A percentile compares a stretch with the other conserved stretches of the same genome.
These are phyloP conservation scores for Pleochaeta shiraiana DNA, from an alignment of 2,329 filamentous ascomycete genomes.

Conservation along the genomic window DNA sequence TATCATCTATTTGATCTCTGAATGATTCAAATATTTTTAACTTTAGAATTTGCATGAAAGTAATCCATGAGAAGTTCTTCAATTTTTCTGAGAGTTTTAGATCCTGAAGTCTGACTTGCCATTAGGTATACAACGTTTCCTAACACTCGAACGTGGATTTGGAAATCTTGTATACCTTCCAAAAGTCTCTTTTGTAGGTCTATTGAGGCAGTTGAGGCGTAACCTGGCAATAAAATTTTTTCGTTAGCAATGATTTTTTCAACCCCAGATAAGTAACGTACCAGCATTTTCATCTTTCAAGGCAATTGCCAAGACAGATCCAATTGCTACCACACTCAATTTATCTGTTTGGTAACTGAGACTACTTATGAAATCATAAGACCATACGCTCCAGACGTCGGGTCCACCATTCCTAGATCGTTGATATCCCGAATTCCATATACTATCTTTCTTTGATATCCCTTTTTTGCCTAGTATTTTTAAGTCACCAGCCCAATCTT, in stretches of 20 bases:
- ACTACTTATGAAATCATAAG: neutral
- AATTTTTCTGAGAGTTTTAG: conserved; percentile 13
- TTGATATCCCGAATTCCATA: neutral
- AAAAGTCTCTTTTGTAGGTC: conserved; percentile 22
- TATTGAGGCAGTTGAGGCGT: conserved; percentile 19
- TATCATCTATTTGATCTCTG: no score
- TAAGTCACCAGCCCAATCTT: neutral
- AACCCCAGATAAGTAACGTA: no score
- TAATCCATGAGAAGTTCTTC: conserved; percentile 8
- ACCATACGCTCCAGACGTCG: conserved; percentile 1
- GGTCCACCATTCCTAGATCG: neutral
- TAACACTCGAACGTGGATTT: conserved; percentile 30
- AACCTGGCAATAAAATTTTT: no score
- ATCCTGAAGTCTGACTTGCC: conserved; percentile 25
- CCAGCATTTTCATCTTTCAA: conserved; percentile 23
- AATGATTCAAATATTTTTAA: no score
- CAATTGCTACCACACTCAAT: conserved; percentile 47
- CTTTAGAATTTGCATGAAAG: neutral
- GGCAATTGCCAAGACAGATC: conserved; percentile 49
- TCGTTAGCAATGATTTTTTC: no score
- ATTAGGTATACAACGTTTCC: conserved; percentile 38
- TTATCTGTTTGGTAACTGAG: conserved; percentile 21
- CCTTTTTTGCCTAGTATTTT: neutral
- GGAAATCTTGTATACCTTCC: conserved; percentile 14
- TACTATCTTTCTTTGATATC: neutral